Base-by-base conservation (phyloP, 1,284 basidiomycete genomes). In the Xerocomus nothofagi region DNA sequence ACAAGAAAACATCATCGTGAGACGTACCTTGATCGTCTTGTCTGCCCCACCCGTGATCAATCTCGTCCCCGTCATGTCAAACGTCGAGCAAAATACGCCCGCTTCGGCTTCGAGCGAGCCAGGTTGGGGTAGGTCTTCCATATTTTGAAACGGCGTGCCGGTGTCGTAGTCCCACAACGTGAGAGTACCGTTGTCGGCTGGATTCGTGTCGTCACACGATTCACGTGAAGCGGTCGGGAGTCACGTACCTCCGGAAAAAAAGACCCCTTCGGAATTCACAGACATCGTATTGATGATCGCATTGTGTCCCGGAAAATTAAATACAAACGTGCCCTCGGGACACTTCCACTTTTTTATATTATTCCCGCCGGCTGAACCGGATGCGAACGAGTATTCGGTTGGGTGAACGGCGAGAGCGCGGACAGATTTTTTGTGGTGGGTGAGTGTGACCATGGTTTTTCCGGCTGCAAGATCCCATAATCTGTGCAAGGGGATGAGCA, bases 321-420 rank as follows among this genome's bases (percentile, higher is more conserved):
- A 91, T 8, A 98, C 93, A 59, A 99, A 96, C 2, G 82, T 74
- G 34, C 97, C 97, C 56, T 98, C 93, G 11, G 96, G 96, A 62
- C 92, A 98, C 64, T 96, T 95, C 96, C 96, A 99, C 68, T 98
- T 98, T 71, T 99, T 99, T 75, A 99, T 97, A 70, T 98, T 98
- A 75, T 97, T 97, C 0, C 93, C 94, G 12, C 96, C 96, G 0
- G 95, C 89, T 8, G 91, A 94, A 36, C 91, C 96, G 2, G 90
- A 90, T 6, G 93, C 96, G 63, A 99, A 99, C 33, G 87, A 89
- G 73, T 93, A 99, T 65, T 99, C 95, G 9, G 91, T 93, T 1
- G 96, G 96, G 66, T 98, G 94, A 46, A 98, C 84, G 2, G 95
- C 90, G 39, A 99, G 77, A 0, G 95, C 86, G 49, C 96, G 86